phyloP scores from a whole-genome alignment of 257 asterid species.

The Solanum lycopersicoides region DNA sequence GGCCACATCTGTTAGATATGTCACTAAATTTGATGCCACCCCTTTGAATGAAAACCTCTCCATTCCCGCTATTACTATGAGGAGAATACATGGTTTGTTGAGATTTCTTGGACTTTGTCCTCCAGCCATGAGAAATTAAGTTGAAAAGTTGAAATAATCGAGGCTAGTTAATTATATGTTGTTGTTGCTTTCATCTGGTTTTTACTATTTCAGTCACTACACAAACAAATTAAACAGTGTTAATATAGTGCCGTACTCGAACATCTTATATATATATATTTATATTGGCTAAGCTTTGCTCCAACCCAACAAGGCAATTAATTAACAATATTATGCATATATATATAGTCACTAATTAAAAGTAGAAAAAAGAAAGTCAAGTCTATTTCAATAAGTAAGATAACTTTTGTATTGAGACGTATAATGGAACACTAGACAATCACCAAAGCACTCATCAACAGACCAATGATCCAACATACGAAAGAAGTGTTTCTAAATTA shows the following conservation, averaged over 20 bases:
- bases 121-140: constrained; percentile 21
- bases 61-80: constrained; percentile 68
- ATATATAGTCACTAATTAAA: neutral
- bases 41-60: constrained; percentile 96
- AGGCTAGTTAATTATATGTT: neutral
- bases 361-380: neutral
- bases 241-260: neutral
- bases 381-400: neutral
- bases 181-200: neutral
- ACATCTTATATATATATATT: neutral
- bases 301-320: constrained; percentile 3
- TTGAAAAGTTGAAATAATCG: neutral
- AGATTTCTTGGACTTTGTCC: constrained; percentile 23
- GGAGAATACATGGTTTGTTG: constrained; percentile 70
- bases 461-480: neutral
- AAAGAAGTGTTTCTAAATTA: neutral
- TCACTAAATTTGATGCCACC: constrained; percentile 87
- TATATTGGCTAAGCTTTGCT: neutral
- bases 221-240: neutral
- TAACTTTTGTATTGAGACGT: constrained; percentile 1
- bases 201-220: constrained; percentile 3
- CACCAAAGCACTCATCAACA: neutral
- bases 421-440: constrained; percentile 13
- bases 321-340: neutral
- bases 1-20: constrained; percentile 65